phyloP scores from a whole-genome alignment of 805 yeast genomes.

The Yueomyces sp. region DNA sequence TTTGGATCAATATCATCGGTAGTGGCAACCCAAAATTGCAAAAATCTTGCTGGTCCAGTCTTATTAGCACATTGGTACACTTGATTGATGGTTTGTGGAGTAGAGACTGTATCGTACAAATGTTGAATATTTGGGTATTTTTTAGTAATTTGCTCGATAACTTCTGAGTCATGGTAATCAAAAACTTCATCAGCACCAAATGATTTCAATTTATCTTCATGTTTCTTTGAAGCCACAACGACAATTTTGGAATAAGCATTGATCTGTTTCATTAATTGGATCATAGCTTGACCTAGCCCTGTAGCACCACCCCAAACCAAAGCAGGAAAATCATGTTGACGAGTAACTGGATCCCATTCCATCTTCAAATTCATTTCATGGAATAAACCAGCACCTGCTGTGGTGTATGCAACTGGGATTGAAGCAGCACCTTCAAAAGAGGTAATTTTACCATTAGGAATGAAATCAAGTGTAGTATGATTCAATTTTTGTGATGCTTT shows the following conservation, averaged over 20 bases:
- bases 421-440: slow-evolving; percentile 56
- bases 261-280: slow-evolving; percentile 43
- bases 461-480: slow-evolving; percentile 10
- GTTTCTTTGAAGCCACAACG: slow-evolving; percentile 38
- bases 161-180: slow-evolving; percentile 37
- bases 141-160: slow-evolving; percentile 29
- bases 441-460: slow-evolving; percentile 28
- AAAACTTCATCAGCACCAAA: slow-evolving; percentile 39
- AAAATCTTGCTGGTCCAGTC: slow-evolving; percentile 22
- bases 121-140: slow-evolving; percentile 20
- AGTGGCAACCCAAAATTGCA: slow-evolving; percentile 12
- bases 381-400: slow-evolving; percentile 31
- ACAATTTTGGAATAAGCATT: slow-evolving; percentile 30
- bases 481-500: slow-evolving; percentile 7
- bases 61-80: slow-evolving; percentile 25
- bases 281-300: slow-evolving; percentile 42
- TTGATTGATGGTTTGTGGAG: slow-evolving; percentile 18
- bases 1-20: neutral
- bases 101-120: slow-evolving; percentile 26
- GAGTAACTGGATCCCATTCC: slow-evolving; percentile 9
- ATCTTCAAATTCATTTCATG: slow-evolving; percentile 23
- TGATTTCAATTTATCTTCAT: slow-evolving; percentile 27
- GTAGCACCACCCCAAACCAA: slow-evolving; percentile 61
- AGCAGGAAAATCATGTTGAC: slow-evolving; percentile 27
- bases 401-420: slow-evolving; percentile 37